Evolutionary conservation across 306 rosid species (phyloP).

Genomic region (Albizia julibrissin): DNA sequence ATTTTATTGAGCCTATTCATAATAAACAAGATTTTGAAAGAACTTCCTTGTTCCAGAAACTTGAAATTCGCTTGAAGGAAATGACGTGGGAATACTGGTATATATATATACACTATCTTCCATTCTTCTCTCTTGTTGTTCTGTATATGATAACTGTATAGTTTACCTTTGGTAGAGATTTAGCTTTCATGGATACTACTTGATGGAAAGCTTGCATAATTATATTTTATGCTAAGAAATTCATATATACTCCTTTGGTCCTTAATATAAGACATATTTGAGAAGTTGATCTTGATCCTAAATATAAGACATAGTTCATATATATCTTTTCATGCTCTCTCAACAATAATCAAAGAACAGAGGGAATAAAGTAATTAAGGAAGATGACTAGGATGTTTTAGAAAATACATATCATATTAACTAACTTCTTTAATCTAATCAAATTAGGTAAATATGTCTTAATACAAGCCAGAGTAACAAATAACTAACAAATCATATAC

Average conservation of each 20-base stretch:
- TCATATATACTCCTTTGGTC: not conserved
- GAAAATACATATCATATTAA: no score
- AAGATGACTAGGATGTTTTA: no score
- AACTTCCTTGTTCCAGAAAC: conserved; percentile 87
- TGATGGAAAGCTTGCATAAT: conserved; percentile 11
- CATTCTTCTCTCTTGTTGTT: not conserved
- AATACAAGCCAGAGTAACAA: no score
- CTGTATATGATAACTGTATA: not conserved
- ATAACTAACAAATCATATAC: no score
- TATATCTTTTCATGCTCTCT: no score
- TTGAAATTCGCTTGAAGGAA: conserved; percentile 80
- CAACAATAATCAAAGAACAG: no score
- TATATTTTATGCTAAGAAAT: conserved; percentile 18
- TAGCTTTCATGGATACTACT: conserved; percentile 1
- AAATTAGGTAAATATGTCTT: no score
- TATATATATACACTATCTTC: conserved; percentile 15
- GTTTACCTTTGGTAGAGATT: conserved; percentile 15
- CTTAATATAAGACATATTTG: no score
- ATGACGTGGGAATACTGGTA: conserved; percentile 93
- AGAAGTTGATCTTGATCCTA: no score
- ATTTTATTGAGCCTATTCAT: conserved; percentile 89
- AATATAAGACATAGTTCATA: no score
- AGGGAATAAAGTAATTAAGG: no score
- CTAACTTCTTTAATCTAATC: no score
- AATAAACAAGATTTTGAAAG: conserved; percentile 96